Percentiles rank a stretch among this genome's conserved stretches.
phyloP scores from a whole-genome alignment of 179 eudicot genomes.

The Spergularia azorica region DNA sequence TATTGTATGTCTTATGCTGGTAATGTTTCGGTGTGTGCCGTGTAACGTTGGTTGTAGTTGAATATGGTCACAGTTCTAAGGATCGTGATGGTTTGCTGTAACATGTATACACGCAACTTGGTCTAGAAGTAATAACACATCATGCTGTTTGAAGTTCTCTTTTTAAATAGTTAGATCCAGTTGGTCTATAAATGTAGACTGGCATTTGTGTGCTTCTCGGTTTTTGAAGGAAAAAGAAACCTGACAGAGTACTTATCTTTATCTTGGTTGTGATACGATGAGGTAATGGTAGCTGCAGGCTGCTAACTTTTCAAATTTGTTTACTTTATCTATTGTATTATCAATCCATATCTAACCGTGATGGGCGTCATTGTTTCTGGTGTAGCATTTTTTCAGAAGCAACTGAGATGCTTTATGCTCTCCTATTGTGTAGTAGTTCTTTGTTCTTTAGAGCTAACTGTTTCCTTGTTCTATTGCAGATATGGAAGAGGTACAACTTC shows the following conservation, averaged over 20 bases:
- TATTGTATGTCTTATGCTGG: neutral
- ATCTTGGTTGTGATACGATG: conserved; percentile 7
- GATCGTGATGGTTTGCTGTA: neutral
- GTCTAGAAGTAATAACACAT: neutral
- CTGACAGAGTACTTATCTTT: neutral
- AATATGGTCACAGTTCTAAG: neutral
- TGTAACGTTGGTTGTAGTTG: neutral
- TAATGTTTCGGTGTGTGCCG: neutral
- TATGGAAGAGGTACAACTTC: conserved; percentile 55
- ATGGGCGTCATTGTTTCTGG: too few relatives aligned
- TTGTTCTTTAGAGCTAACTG: neutral
- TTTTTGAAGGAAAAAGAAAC: neutral
- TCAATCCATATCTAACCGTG: neutral
- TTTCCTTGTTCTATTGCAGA: conserved; percentile 35
- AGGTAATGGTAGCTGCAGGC: neutral
- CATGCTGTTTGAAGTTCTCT: too few relatives aligned
- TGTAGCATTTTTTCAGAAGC: neutral
- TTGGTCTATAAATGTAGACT: neutral
- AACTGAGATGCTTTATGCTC: conserved; percentile 1
- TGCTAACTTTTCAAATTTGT: too few relatives aligned
- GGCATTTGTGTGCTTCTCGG: neutral
- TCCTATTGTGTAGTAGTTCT: neutral
- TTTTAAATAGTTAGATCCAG: conserved; percentile 1
- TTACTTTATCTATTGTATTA: too few relatives aligned
- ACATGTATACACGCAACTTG: neutral